Percentiles rank a stretch among this genome's conserved stretches.
phyloP scores from a whole-genome alignment of 129 eudicot genomes.

The Heracleum sosnowskyi region DNA sequence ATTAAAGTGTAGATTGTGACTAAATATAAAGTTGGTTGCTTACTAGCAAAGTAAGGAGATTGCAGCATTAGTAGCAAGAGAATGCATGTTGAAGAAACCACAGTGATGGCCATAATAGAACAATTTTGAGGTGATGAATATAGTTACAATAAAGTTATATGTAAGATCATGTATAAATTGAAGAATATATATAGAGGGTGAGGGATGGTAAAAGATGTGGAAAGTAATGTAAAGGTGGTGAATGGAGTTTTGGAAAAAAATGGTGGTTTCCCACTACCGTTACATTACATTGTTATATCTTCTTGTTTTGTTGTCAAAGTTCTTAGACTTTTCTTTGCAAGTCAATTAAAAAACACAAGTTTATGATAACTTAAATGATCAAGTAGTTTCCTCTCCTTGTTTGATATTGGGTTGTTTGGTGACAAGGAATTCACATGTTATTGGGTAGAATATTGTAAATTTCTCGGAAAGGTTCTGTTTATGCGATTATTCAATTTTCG shows the following conservation, averaged over 20 bases:
- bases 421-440: not conserved
- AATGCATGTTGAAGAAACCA: not conserved
- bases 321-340: not conserved
- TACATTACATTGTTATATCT: not conserved
- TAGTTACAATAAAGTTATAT: not conserved
- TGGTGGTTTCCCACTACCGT: not conserved
- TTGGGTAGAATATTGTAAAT: not conserved
- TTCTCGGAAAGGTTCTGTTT: not conserved
- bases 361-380: not conserved
- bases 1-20: not conserved
- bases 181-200: not conserved
- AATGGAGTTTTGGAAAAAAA: not conserved
- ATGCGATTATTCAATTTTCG: too few species aligned
- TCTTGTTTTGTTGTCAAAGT: not conserved
- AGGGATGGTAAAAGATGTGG: not conserved
- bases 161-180: not conserved
- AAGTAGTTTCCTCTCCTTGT: not conserved
- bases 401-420: not conserved
- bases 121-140: not conserved
- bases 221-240: not conserved
- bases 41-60: slow-evolving; percentile 4
- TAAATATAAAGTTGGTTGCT: not conserved
- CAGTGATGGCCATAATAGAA: not conserved
- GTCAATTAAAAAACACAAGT: not conserved
- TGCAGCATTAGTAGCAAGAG: not conserved